These are phyloP conservation scores for Colletotrichum viniferum DNA, from an alignment of 2,329 filamentous ascomycete genomes.

Conservation along the genomic window DNA sequence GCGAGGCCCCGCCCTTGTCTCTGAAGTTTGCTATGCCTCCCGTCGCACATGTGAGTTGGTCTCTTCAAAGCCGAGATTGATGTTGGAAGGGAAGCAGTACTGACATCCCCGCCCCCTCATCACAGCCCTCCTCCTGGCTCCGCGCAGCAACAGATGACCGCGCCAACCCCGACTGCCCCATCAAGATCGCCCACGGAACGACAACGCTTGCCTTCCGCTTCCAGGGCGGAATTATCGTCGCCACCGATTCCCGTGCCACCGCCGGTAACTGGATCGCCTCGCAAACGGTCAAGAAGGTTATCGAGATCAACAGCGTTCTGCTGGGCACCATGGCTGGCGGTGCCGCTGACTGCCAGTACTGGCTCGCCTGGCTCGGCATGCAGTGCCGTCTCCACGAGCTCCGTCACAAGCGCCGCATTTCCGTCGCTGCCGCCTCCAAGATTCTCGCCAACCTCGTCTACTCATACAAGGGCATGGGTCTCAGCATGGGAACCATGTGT, in stretches of 20 bases:
- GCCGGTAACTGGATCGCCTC: constrained; percentile 99
- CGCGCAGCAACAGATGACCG: constrained; percentile 97
- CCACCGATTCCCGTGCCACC: constrained; percentile 95
- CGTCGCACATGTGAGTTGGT: constrained; percentile 76
- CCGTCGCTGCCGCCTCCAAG: constrained; percentile 95
- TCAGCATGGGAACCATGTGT: constrained; percentile 99
- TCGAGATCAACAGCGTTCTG: constrained; percentile 94
- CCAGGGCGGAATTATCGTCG: constrained; percentile 97
- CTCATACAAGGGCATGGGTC: constrained; percentile 97
- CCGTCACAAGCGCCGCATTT: constrained; percentile 98
- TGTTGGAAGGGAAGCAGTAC: background rate
- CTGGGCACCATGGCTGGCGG: constrained; percentile 98
- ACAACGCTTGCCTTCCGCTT: constrained; percentile 98
- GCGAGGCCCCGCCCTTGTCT: constrained; percentile 68
- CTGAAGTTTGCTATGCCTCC: constrained; percentile 96
- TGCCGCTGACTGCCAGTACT: constrained; percentile 99
- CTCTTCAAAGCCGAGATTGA: background rate
- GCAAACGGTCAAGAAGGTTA: constrained; percentile 99
- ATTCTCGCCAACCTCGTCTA: constrained; percentile 98
- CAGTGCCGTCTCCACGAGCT: constrained; percentile 99
- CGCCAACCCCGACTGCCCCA: constrained; percentile 94
- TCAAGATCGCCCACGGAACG: constrained; percentile 99
- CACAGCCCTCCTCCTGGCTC: constrained; percentile 87
- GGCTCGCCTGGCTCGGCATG: constrained; percentile 98
- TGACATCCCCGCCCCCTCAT: constrained; percentile 8